These are phyloP conservation scores for Colletotrichum sp. DNA, from an alignment of 2,329 filamentous ascomycete species.

Conservation along the genomic window DNA sequence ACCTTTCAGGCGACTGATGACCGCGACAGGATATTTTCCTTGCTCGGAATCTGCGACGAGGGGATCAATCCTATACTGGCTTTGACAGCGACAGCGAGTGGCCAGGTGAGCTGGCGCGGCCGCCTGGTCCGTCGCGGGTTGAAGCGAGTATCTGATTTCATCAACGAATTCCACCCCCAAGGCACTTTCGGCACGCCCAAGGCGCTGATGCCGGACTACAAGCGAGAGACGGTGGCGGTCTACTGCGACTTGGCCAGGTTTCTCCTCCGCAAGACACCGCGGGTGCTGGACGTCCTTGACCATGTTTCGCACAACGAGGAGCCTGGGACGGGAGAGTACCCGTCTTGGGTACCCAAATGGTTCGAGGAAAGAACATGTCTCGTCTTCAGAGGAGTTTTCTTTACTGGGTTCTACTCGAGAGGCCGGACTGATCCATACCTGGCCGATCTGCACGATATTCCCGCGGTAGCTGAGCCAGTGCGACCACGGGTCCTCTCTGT, in stretches of 20 bases:
- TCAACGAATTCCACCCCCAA: slow-evolving; percentile 1
- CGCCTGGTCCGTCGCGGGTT: slow-evolving; percentile 6
- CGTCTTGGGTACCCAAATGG: slow-evolving; percentile 23
- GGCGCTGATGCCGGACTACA: slow-evolving; percentile 18
- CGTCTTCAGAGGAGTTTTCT: slow-evolving; percentile 6
- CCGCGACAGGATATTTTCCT: slow-evolving; percentile 11
- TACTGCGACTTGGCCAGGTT: slow-evolving; percentile 21
- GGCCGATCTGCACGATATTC: slow-evolving; percentile 5
- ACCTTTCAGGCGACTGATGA: slow-evolving; percentile 11
- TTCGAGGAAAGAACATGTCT: slow-evolving; percentile 6
- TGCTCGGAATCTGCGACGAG: slow-evolving; percentile 11
- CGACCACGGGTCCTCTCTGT: slow-evolving; percentile 7
- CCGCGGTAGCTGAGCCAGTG: background rate
- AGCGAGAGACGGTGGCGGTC: slow-evolving; percentile 5
- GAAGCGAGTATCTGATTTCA: slow-evolving; percentile 1
- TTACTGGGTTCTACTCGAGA: slow-evolving; percentile 15
- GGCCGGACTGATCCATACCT: slow-evolving; percentile 4
- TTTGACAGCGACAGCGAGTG: background rate
- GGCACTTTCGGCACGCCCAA: slow-evolving; percentile 9
- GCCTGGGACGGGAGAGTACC: slow-evolving; percentile 7
- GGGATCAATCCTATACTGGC: slow-evolving; percentile 10
- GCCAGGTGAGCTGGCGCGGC: slow-evolving; percentile 6
- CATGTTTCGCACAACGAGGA: slow-evolving; percentile 18
- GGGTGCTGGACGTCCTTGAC: slow-evolving; percentile 13
- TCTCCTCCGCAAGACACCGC: slow-evolving; percentile 15